Conservation (phyloP, 2,329 filamentous ascomycete species). For the Elsinoe necatrix region DNA sequence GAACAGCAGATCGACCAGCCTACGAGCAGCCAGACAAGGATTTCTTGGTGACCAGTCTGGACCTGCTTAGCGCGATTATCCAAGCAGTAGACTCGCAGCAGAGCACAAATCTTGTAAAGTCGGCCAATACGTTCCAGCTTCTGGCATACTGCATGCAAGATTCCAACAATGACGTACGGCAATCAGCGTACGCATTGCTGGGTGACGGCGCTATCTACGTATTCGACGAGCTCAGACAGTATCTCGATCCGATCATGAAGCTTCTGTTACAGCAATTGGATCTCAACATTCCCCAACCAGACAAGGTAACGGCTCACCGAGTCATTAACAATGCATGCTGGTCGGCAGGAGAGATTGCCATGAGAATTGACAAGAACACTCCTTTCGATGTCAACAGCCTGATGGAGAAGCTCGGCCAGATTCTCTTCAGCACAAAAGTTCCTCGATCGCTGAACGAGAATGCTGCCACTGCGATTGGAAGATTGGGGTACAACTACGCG, state of each 20-base stretch:
- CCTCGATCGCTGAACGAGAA: slow-evolving; percentile 87
- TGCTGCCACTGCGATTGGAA: slow-evolving; percentile 82
- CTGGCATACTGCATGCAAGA: slow-evolving; percentile 90
- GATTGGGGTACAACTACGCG: slow-evolving; percentile 72
- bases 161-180: slow-evolving; percentile 79
- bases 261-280: slow-evolving; percentile 71
- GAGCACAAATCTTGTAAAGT: slow-evolving; percentile 66
- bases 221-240: slow-evolving; percentile 69
- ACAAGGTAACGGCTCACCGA: slow-evolving; percentile 78
- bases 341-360: slow-evolving; percentile 86
- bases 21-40: slow-evolving; percentile 87
- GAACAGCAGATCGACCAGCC: slow-evolving; percentile 54
- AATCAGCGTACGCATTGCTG: slow-evolving; percentile 89
- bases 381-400: slow-evolving; percentile 68
- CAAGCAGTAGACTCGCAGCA: slow-evolving; percentile 72
- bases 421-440: slow-evolving; percentile 76
- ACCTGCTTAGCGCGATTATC: slow-evolving; percentile 85
- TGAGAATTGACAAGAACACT: slow-evolving; percentile 66
- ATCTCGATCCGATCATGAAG: slow-evolving; percentile 64
- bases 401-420: slow-evolving; percentile 67
- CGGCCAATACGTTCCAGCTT: slow-evolving; percentile 79
- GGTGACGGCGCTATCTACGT: slow-evolving; percentile 93
- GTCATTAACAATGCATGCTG: slow-evolving; percentile 98
- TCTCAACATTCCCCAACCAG: slow-evolving; percentile 59
- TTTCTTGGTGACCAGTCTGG: slow-evolving; percentile 89